phyloP scores from a whole-genome alignment of 179 eudicot species.

The Spinacia oleracea region DNA sequence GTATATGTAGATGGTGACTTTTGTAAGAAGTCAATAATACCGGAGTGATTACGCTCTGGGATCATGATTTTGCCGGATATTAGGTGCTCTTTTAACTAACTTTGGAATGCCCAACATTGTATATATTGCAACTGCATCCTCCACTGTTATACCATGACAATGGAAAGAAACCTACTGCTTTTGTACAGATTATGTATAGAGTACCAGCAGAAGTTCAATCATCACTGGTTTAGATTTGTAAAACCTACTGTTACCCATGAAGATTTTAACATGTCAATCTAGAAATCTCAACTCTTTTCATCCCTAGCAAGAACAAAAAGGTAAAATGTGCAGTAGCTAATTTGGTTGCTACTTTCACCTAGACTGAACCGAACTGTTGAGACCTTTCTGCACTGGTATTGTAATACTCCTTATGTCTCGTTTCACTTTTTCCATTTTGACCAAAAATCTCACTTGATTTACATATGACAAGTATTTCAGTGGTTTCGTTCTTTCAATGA shows the following conservation, averaged over 20 bases:
- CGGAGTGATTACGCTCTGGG: conserved; percentile 7
- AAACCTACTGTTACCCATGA: not conserved
- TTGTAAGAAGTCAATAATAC: conserved; percentile 10
- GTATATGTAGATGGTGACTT: conserved; percentile 73
- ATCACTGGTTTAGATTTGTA: not conserved
- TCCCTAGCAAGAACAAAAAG: too few species aligned
- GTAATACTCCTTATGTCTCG: too few species aligned
- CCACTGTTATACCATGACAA: not conserved
- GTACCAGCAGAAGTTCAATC: not conserved
- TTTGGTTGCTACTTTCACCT: too few species aligned
- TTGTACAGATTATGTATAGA: conserved; percentile 23
- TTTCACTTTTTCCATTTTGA: too few species aligned
- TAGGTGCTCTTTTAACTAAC: conserved; percentile 20
- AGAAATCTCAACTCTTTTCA: not conserved
- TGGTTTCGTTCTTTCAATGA: too few species aligned
- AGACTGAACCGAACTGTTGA: too few species aligned
- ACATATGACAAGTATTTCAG: too few species aligned
- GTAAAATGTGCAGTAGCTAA: too few species aligned
- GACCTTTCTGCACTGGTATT: too few species aligned
- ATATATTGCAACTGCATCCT: conserved; percentile 1
- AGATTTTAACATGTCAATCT: not conserved
- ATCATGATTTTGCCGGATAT: not conserved
- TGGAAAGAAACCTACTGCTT: conserved; percentile 9
- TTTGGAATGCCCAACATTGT: conserved; percentile 21
- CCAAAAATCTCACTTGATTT: too few species aligned